Evolutionary conservation across 495 filamentous ascomycete species (phyloP), one percentile per base, ranked within the genome.

Genomic region (Pyronema omphalodes): DNA sequence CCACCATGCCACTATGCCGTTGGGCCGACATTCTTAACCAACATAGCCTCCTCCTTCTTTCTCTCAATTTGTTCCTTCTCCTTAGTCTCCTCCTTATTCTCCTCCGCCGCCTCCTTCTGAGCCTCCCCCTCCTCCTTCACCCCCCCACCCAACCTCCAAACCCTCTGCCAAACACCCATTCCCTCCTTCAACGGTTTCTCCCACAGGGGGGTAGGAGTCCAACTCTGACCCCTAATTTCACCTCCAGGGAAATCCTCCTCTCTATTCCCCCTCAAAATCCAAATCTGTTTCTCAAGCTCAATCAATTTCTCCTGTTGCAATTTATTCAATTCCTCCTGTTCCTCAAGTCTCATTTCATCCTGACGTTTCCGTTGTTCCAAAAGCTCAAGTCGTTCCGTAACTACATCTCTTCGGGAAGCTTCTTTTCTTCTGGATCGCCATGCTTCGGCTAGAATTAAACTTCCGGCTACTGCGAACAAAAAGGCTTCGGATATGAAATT

Each of bases 401-500:
- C 78, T 58, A 85, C 83, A 52, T 86, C 81, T 52, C 88, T 71
- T 49, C 78, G 76, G 41, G 76, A 83, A 37, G 72, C 74, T 58
- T 93, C 88, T 67, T 95, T 96, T 55, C 78, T 69, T 46, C 81
- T 75, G 3, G 81, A 76, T 51, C 83, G 72, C 65, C 76, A 80
- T 18, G 81, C 83, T 68, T 99, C 91, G 55, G 83, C 88, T 1
- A 93, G 65, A 40, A 99, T 82, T 59, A 96, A 66, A 0, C 72
- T 74, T 9, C 80, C 79, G 2, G 83, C 93, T 11, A 96, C 86
- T 4, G 77, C 51, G 53, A 96, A 83, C 34, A 99, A 77, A 64
- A 99, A 99, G 0, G 76, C 70, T 60, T 99, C 91, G 41, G 86
- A 86, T 49, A 93, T 81, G 51, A 99, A 94, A 54, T 93, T 93